Percentiles rank a stretch among this genome's conserved stretches.
Evolutionary conservation across 768 basidiomycete genomes (phyloP).

Genomic region (Rhodotorula babjevae): DNA sequence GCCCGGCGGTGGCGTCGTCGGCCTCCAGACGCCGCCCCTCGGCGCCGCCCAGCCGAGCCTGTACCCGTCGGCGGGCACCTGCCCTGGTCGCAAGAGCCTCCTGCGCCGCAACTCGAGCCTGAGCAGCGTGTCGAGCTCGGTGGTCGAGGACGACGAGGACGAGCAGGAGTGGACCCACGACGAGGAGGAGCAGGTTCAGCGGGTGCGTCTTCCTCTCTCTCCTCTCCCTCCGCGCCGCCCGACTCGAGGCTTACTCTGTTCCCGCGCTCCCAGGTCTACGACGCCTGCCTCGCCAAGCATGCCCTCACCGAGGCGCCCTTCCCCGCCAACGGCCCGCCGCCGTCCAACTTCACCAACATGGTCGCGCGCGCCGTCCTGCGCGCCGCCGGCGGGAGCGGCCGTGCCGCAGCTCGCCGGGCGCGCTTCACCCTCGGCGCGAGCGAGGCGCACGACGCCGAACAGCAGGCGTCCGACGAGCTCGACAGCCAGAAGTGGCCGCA

Average conservation of each 20-base stretch:
- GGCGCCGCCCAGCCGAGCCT: background rate
- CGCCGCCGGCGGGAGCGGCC: background rate
- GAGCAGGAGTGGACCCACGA: slow-evolving; percentile 27
- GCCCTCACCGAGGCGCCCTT: slow-evolving; percentile 22
- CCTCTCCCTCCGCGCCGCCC: too few relatives aligned
- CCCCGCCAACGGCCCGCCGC: slow-evolving; percentile 17
- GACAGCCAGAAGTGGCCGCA: slow-evolving; percentile 14
- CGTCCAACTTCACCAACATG: slow-evolving; percentile 33
- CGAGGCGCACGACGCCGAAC: background rate
- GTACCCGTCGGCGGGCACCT: background rate
- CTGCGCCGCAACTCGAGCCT: slow-evolving; percentile 28
- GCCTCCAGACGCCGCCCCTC: slow-evolving; percentile 15
- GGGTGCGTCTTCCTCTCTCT: slow-evolving; percentile 1
- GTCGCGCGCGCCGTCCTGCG: slow-evolving; percentile 28
- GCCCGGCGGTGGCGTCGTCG: background rate
- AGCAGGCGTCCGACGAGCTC: slow-evolving; percentile 1
- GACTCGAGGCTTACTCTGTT: background rate
- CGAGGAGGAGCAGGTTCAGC: slow-evolving; percentile 22
- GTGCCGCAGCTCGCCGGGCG: background rate
- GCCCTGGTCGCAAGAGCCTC: slow-evolving; percentile 14
- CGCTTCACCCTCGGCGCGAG: background rate
- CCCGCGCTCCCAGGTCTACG: slow-evolving; percentile 10
- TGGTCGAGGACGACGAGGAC: slow-evolving; percentile 27
- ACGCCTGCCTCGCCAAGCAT: slow-evolving; percentile 21
- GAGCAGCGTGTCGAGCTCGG: slow-evolving; percentile 22